Base-by-base conservation (phyloP, 2,329 filamentous ascomycete genomes). In the Pseudopithomyces chartarum region DNA sequence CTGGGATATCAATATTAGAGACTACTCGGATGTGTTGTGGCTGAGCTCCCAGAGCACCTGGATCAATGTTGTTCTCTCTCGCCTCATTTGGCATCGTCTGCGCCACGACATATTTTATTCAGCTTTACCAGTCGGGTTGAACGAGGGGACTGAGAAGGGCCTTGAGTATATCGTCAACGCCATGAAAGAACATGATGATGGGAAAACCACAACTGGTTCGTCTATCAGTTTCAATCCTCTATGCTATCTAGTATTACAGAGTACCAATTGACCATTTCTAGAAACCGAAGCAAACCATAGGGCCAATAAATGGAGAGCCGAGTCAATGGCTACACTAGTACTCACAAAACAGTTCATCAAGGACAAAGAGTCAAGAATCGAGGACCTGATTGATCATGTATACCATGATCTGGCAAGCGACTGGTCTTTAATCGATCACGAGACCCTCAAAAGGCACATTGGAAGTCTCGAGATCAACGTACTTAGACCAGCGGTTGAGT, bases 341-440 rank as follows among this genome's bases (percentile, higher is more conserved):
- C n/a, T 26, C 17, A 50, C 47, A 8, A 50, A 23, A 50, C 42
- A 29, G 22, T 55, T 59, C 33, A 54, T 52, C 33, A 20, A 52
- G 46, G 39, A 42, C 12, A 60, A 57, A 51, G 56, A 44, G 8
- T 29, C 13, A 29, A 22, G n/a, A 2, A 44, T 44, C 19, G 8
- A 44, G 7, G 6, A 44, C 42, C 42, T 44, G 15, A 8, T 22
- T 26, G 20, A 44, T 7, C 19, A 44, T 44, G 1, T 29, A 8
- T 29, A 29, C 26, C 4, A 8, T 5, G 26, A 29, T 29, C 26
- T 29, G 26, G 8, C 26, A 29, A 5, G 4, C 8, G 5, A 29
- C 26, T 8, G 4, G 26, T 5, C 8, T 4, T 8, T 29, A 8
- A 29, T 29, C 8, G 26, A 29, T 4, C 8, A 4, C 8, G 26